phyloP scores from a whole-genome alignment of 192 early-diverging fungal species.

The Chytriomyces confervae region DNA sequence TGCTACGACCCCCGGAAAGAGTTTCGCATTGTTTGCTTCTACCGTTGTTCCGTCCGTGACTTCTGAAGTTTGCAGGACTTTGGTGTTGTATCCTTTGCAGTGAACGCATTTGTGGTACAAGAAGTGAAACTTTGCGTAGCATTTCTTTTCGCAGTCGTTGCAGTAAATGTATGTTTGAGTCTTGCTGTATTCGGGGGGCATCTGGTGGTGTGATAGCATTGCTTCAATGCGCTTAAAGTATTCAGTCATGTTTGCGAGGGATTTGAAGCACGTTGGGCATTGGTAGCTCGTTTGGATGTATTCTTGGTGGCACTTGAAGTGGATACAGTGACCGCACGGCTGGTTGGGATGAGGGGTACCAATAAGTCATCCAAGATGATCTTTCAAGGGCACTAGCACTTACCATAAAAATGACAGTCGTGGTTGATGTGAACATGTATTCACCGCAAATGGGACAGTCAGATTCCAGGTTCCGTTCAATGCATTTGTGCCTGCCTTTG shows the following conservation, averaged over 20 bases:
- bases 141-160: conserved; percentile 94
- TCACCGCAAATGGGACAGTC: conserved; percentile 98
- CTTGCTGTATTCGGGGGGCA: conserved; percentile 90
- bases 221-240: conserved; percentile 87
- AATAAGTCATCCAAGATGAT: neutral
- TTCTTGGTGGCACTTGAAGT: conserved; percentile 81
- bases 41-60: conserved; percentile 26
- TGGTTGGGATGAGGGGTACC: conserved; percentile 32
- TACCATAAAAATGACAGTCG: conserved; percentile 86
- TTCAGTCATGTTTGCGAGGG: conserved; percentile 80
- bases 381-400: neutral
- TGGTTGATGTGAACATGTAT: conserved; percentile 87
- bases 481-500: conserved; percentile 83
- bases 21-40: conserved; percentile 14
- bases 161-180: conserved; percentile 80
- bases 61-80: conserved; percentile 72
- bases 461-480: conserved; percentile 86
- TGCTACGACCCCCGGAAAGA: neutral
- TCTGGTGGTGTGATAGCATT: conserved; percentile 77
- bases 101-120: conserved; percentile 92
- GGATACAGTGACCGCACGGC: conserved; percentile 93
- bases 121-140: conserved; percentile 88
- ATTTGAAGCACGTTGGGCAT: conserved; percentile 94
- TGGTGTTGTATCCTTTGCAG: conserved; percentile 91
- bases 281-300: conserved; percentile 92